Percentiles rank a stretch among this genome's conserved stretches.
Evolutionary conservation across 768 basidiomycete species (phyloP).

Genomic region (Auricularia auricula-judae): DNA sequence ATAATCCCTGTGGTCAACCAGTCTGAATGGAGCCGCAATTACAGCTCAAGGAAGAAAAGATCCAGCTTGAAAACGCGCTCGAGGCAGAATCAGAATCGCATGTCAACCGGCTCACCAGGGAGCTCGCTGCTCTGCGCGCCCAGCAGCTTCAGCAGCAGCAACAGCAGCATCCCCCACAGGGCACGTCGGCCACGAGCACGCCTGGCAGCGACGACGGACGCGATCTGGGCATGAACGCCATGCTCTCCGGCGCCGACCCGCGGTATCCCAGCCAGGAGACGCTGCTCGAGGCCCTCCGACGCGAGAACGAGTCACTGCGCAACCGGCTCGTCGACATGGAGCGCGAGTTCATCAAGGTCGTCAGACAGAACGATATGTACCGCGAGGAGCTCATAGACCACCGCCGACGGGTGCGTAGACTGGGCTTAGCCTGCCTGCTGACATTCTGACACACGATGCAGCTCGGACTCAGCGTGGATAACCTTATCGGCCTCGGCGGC

Average conservation of each 20-base stretch:
- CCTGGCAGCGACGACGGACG: background rate
- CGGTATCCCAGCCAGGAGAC: constrained; percentile 35
- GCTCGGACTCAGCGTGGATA: constrained; percentile 71
- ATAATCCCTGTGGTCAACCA: background rate
- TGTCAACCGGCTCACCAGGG: constrained; percentile 64
- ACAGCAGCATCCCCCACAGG: constrained; percentile 21
- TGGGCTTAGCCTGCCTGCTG: background rate
- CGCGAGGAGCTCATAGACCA: constrained; percentile 76
- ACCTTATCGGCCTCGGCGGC: constrained; percentile 51
- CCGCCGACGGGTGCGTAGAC: constrained; percentile 51
- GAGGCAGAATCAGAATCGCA: constrained; percentile 83
- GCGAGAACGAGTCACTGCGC: constrained; percentile 71
- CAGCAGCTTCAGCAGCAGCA: constrained; percentile 42
- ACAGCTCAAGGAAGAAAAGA: constrained; percentile 77
- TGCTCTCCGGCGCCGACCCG: constrained; percentile 17
- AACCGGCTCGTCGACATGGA: constrained; percentile 61
- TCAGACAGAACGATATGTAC: constrained; percentile 71
- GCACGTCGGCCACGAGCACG: constrained; percentile 6
- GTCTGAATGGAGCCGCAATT: constrained; percentile 1
- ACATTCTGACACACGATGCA: constrained; percentile 16
- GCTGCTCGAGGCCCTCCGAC: constrained; percentile 63
- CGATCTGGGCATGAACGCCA: constrained; percentile 6
- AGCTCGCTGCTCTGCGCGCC: constrained; percentile 52
- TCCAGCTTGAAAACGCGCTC: constrained; percentile 66
- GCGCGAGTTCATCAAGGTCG: constrained; percentile 62